A percentile compares a stretch with the other conserved stretches of the same genome.
Evolutionary conservation across 2,329 filamentous ascomycete genomes (phyloP).

Genomic region (Penicillium corylophilum): DNA sequence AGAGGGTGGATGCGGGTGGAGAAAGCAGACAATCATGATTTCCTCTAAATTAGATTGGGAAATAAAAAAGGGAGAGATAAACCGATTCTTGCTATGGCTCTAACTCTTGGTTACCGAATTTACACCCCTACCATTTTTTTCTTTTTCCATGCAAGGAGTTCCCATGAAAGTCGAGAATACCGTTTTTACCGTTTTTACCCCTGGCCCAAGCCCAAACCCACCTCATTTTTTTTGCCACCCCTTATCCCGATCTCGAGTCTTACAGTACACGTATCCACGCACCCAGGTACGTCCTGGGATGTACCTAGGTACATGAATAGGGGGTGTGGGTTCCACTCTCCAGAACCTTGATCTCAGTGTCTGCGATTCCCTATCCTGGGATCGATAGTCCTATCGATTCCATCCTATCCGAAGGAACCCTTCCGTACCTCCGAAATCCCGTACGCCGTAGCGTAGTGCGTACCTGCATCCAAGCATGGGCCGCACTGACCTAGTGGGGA

Average conservation of each 20-base stretch:
- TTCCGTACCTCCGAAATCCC: background rate
- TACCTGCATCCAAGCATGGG: slow-evolving; percentile 22
- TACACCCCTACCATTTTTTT: background rate
- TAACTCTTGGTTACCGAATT: background rate
- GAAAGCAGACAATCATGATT: background rate
- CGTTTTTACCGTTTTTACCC: slow-evolving; percentile 15
- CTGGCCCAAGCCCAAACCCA: slow-evolving; percentile 21
- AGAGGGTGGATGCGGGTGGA: slow-evolving; percentile 17
- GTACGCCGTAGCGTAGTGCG: slow-evolving; percentile 3
- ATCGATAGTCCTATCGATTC: too few relatives aligned
- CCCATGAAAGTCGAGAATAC: too few relatives aligned
- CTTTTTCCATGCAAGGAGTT: background rate
- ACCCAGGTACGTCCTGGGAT: too few relatives aligned
- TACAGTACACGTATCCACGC: background rate
- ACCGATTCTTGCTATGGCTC: background rate
- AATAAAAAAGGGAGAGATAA: background rate
- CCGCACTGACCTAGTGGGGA: slow-evolving; percentile 2
- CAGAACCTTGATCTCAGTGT: background rate
- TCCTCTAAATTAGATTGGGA: background rate
- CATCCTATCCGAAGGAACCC: too few relatives aligned
- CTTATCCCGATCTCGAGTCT: background rate
- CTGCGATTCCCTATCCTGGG: too few relatives aligned
- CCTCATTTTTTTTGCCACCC: slow-evolving; percentile 4
- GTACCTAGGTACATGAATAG: background rate
- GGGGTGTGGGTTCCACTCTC: background rate